These are phyloP conservation scores for Avena atlantica DNA, from an alignment of 176 grass and related monocot species.

Conservation along the genomic window DNA sequence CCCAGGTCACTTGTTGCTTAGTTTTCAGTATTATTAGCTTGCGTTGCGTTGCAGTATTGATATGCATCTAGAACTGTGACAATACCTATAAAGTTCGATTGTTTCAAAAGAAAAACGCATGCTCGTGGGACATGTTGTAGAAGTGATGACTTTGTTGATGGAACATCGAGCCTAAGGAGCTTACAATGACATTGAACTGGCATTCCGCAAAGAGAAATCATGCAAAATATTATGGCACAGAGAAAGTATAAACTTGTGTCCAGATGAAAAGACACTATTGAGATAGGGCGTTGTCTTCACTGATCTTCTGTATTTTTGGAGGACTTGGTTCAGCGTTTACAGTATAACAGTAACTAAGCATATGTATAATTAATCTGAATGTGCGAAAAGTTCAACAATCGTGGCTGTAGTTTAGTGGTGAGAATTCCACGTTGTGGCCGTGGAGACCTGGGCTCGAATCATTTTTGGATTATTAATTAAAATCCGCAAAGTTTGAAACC, in stretches of 20 bases:
- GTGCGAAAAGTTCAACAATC: no score
- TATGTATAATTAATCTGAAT: no score
- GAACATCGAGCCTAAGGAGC: neutral
- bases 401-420: slow-evolving; percentile 37
- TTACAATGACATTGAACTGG: neutral
- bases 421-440: slow-evolving; percentile 84
- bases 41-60: neutral
- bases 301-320: neutral
- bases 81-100: neutral
- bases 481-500: no score
- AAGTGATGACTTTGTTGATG: neutral
- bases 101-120: neutral
- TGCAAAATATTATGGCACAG: neutral
- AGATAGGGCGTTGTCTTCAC: neutral
- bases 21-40: neutral
- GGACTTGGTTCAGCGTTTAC: neutral
- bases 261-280: neutral
- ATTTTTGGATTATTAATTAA: no score
- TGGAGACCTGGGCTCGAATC: slow-evolving; percentile 67
- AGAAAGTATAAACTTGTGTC: neutral
- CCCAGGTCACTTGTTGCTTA: neutral
- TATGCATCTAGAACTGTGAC: no score
- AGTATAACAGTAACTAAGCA: no score
- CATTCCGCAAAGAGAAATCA: neutral
- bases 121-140: neutral